Evolutionary conservation across 768 basidiomycete genomes (phyloP), one percentile per base, ranked within the genome.

Genomic region (Auriscalpium microsporum): DNA sequence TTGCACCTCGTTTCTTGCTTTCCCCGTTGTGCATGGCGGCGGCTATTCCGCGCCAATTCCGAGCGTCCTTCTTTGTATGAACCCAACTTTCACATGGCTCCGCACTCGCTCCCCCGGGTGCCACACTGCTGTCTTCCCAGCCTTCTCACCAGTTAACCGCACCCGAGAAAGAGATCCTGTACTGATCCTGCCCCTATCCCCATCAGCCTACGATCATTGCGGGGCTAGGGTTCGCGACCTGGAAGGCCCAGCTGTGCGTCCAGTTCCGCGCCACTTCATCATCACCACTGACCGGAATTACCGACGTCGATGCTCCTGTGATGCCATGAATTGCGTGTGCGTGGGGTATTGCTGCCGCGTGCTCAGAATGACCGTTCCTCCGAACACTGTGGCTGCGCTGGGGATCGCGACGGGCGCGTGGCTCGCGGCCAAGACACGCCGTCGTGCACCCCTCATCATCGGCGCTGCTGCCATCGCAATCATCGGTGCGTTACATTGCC

Each of bases 191-290:
- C 28, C 48, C n/a, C 37, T 5, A 33, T 17, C 21, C 34, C 37
- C 23, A 36, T 8, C 21, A 81, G 78, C 82, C 83, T 4, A 80
- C 81, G 1, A 83, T 84, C 56, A 81, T 84, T 54, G 72, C 77
- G 4, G 71, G 69, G 2, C 72, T 84, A 4, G 82, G 84, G 21
- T 84, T 78, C 59, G 63, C 75, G 51, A 77, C 74, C 40, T 83
- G 82, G 82, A 71, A 82, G 64, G 81, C 80, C 23, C 80, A 83
- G 63, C 57, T 84, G 80, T 80, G 64, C 51, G 75, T 50, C 4
- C 47, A 4, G 28, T 28, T 28, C 28, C 28, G 28, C 28, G 28
- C 28, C 28, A 28, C 28, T 28, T 28, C 28, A 28, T 28, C 28
- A 28, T 28, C 28, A 28, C 28, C 28, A 28, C 28, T 28, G 28